Percentiles rank a stretch among this genome's conserved stretches.
Conservation (phyloP, 306 rosid genomes). For the Dalbergia oliveri region DNA sequence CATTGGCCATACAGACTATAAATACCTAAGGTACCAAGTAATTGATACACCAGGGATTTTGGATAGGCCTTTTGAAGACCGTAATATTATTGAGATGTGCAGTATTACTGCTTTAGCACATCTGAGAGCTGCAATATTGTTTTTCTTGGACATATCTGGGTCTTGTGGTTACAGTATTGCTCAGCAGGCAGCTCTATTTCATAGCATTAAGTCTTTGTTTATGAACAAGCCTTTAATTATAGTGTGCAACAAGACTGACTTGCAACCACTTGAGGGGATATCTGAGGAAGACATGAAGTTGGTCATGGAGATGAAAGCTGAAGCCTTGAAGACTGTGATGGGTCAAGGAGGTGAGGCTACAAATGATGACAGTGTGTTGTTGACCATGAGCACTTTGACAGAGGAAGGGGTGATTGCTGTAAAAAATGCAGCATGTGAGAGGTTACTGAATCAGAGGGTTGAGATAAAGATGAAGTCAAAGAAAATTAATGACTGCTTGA, state of each 20-base stretch:
- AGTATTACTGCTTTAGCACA: conserved; percentile 94
- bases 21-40: conserved; percentile 88
- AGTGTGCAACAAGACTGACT: conserved; percentile 81
- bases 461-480: conserved; percentile 89
- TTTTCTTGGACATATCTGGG: conserved; percentile 88
- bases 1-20: conserved; percentile 90
- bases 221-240: conserved; percentile 64
- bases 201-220: conserved; percentile 70
- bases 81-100: conserved; percentile 94
- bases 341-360: conserved; percentile 87
- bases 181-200: conserved; percentile 90
- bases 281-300: conserved; percentile 83
- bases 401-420: conserved; percentile 88
- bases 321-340: conserved; percentile 78
- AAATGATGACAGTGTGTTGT: conserved; percentile 61
- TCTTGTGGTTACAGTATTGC: conserved; percentile 90
- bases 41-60: conserved; percentile 92
- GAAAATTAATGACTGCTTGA: conserved; percentile 76
- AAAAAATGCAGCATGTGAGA: conserved; percentile 87
- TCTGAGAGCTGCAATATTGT: conserved; percentile 88
- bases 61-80: conserved; percentile 92
- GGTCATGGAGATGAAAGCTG: conserved; percentile 82
- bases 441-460: conserved; percentile 81
- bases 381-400: conserved; percentile 89
- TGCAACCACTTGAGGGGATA: conserved; percentile 80